phyloP scores from a whole-genome alignment of 1,284 basidiomycete genomes.

The Polyporus tsugae region DNA sequence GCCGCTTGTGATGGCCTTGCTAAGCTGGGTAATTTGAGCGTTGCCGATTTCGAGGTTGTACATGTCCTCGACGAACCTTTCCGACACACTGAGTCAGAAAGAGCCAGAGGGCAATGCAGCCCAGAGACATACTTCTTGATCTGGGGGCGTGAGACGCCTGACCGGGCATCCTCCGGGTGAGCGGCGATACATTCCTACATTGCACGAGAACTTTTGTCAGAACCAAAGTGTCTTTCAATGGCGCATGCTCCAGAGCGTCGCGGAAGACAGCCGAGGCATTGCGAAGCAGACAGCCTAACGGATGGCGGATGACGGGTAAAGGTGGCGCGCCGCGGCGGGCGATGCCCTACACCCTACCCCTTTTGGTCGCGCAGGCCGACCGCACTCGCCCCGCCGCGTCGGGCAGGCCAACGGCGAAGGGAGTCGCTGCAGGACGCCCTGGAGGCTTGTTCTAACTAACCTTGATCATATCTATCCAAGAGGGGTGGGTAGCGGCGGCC shows the following conservation, averaged over 20 bases:
- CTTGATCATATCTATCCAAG: slow-evolving; percentile 85
- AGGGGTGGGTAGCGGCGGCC: slow-evolving; percentile 63
- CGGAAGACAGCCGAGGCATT: neutral
- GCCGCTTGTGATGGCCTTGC: slow-evolving; percentile 83
- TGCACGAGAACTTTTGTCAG: slow-evolving; percentile 1
- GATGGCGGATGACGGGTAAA: slow-evolving; percentile 35
- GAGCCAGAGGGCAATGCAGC: slow-evolving; percentile 11
- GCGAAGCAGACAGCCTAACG: slow-evolving; percentile 24
- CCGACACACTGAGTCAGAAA: slow-evolving; percentile 19
- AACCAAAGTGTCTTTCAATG: neutral
- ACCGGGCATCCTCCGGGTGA: slow-evolving; percentile 80
- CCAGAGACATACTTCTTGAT: slow-evolving; percentile 82
- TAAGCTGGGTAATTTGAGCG: slow-evolving; percentile 83
- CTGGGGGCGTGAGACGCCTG: slow-evolving; percentile 88
- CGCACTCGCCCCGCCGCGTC: slow-evolving; percentile 17
- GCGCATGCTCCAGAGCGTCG: slow-evolving; percentile 7
- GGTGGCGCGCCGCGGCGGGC: slow-evolving; percentile 45
- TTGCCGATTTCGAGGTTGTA: slow-evolving; percentile 84
- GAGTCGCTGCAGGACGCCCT: slow-evolving; percentile 10
- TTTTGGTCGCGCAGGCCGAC: slow-evolving; percentile 44
- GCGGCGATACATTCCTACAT: slow-evolving; percentile 82
- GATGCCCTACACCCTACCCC: slow-evolving; percentile 53
- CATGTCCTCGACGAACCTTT: slow-evolving; percentile 77
- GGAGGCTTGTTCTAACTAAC: slow-evolving; percentile 48
- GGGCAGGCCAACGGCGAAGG: neutral